A percentile compares a stretch with the other conserved stretches of the same genome.
phyloP scores from a whole-genome alignment of 176 grass and related monocot species.

The Metroxylon sagu region DNA sequence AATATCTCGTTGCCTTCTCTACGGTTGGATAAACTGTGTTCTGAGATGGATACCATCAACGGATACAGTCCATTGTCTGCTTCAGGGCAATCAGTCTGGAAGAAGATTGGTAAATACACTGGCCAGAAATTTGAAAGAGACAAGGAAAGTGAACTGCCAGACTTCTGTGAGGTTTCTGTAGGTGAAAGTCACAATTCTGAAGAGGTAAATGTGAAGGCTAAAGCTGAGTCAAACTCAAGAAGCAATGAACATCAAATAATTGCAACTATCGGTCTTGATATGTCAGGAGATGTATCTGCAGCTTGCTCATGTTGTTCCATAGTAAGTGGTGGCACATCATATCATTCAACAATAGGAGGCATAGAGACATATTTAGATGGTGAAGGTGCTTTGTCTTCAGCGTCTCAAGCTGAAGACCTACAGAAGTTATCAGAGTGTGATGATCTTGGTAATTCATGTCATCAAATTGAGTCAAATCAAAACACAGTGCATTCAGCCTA shows the following conservation, averaged over 20 bases:
- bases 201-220: constrained; percentile 15
- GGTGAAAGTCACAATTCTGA: constrained; percentile 8
- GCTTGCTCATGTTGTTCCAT: constrained; percentile 10
- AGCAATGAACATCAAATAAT: neutral
- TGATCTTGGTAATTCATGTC: constrained; percentile 4
- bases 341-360: constrained; percentile 1
- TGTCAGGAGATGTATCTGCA: constrained; percentile 21
- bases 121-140: constrained; percentile 14
- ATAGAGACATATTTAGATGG: neutral
- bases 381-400: neutral
- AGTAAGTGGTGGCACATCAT: neutral
- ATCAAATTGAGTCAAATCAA: constrained; percentile 18
- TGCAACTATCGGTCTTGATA: neutral
- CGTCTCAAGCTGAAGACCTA: neutral
- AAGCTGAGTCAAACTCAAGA: constrained; percentile 12
- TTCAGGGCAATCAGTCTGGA: constrained; percentile 22
- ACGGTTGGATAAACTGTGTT: constrained; percentile 23
- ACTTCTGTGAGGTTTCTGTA: constrained; percentile 1
- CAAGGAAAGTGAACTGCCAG: constrained; percentile 17
- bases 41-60: constrained; percentile 28
- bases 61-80: constrained; percentile 4
- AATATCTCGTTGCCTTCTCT: constrained; percentile 55
- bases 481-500: neutral
- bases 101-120: constrained; percentile 16
- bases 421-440: neutral